A percentile compares a stretch with the other conserved stretches of the same genome.
phyloP scores from a whole-genome alignment of 2,329 filamentous ascomycete species.

The Chaetomium sp. region DNA sequence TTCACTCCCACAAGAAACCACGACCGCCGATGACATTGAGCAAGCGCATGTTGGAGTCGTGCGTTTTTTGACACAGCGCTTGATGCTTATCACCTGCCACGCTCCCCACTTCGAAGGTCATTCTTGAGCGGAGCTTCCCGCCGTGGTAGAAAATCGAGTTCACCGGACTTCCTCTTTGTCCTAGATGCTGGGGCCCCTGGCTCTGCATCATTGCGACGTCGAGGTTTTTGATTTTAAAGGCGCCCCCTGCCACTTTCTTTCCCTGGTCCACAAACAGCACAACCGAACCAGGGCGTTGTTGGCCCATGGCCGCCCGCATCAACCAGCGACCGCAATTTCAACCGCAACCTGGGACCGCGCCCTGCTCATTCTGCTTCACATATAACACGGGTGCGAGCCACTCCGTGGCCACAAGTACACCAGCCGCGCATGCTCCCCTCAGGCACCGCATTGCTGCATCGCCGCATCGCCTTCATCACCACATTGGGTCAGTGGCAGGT shows the following conservation, averaged over 20 bases:
- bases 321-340: conserved; percentile 12
- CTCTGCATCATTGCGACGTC: conserved; percentile 19
- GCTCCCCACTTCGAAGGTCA: too few relatives aligned
- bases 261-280: conserved; percentile 9
- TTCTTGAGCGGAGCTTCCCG: background rate
- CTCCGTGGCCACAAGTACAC: conserved; percentile 6
- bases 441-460: too few relatives aligned
- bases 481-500: background rate
- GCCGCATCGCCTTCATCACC: background rate
- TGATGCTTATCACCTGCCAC: too few relatives aligned
- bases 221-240: conserved; percentile 21
- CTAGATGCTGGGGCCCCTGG: conserved; percentile 2
- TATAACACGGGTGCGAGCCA: conserved; percentile 11
- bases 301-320: conserved; percentile 10
- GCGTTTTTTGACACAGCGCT: too few relatives aligned
- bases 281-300: conserved; percentile 7
- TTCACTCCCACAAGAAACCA: background rate
- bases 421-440: background rate
- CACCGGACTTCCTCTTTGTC: background rate
- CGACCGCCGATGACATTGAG: too few relatives aligned
- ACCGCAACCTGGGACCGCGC: background rate
- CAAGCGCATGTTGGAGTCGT: too few relatives aligned
- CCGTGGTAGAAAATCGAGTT: background rate
- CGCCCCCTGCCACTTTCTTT: conserved; percentile 15
- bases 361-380: conserved; percentile 1